phyloP scores from a whole-genome alignment of 176 grass and related monocot species.

The Zea mays region Zm-B73-REFERENCE-NAM-5.0 NC_050099.1:198416501-198417000 shows the following conservation, averaged over 20 bases:
- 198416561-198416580: neutral
- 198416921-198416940: neutral
- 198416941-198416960: slow-evolving; percentile 66
- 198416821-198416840: slow-evolving; percentile 1
- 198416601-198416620: neutral
- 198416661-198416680: neutral
- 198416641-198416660: slow-evolving; percentile 3
- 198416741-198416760: slow-evolving; percentile 1
- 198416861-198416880: neutral
- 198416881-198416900: slow-evolving; percentile 60
- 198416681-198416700: neutral
- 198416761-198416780: slow-evolving; percentile 14
- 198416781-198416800: slow-evolving; percentile 24
- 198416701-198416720: slow-evolving; percentile 1
- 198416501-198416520: neutral
- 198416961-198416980: slow-evolving; percentile 34
- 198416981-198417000: slow-evolving; percentile 21
- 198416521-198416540: neutral
- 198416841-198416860: slow-evolving; percentile 10
- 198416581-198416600: neutral
- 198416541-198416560: no score
- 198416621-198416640: neutral
- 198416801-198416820: slow-evolving; percentile 5
- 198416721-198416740: neutral
- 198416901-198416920: slow-evolving; percentile 52